Evolutionary conservation across 805 yeast genomes (phyloP), one percentile per base, ranked within the genome.

Genomic region (Cyberlindnera mrakii): DNA sequence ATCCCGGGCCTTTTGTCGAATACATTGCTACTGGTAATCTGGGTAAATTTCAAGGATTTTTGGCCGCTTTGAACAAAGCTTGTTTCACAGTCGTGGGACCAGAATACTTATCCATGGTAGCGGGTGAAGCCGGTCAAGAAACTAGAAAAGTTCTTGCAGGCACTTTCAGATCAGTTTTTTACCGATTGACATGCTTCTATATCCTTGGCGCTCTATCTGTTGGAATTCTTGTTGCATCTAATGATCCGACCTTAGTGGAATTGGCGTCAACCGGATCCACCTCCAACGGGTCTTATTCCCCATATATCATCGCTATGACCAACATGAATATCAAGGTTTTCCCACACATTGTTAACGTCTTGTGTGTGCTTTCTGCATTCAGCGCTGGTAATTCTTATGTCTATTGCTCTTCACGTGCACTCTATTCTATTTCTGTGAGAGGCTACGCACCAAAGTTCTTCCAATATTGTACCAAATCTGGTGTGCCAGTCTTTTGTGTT

Each of bases 41-140:
- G 50, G 91, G 91, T 14, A 63, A 80, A 46, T 81, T 82, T 53
- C 76, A 80, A 49, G 95, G 93, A 0, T 84, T 84, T 53, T 63
- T 83, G 57, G 74, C 82, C 1, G 82, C 90, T 46, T 63, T 85
- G 41, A 71, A 76, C 45, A 79, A 78, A 50, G 95, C 93, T 8
- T 67, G 82, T 34, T 86, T 84, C 59, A 82, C 91, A 16, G 77
- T 84, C 51, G 85, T 84, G 7, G 96, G 95, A 1, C 93, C 95
- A 4, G 96, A 87, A 63, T 84, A 84, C 53, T 76, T 87, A 31
- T 74, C 89, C 3, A 80, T 85, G 82, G 77, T 85, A 27, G 93
- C 95, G 5, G 85, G 91, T 37, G 96, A 87, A 60, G 75, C 82
- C n/a, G 79, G 85, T 14, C 68, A 72, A 40, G 73, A 79, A 55